Base-by-base conservation (phyloP, 306 rosid genomes). In the Carpinus fangiana region DNA sequence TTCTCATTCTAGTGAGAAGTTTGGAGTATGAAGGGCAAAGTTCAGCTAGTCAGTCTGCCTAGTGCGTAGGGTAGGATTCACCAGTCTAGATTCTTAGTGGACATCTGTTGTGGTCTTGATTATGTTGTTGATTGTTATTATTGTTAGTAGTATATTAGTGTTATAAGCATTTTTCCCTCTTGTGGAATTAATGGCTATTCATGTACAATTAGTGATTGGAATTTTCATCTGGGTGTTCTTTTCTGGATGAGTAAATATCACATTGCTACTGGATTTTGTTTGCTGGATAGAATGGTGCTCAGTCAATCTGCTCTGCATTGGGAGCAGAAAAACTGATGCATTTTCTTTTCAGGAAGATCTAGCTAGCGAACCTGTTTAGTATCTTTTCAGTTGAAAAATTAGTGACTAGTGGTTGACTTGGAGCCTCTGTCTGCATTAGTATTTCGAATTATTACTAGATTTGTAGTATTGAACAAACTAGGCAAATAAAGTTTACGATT, bases 61-160 rank as follows among this genome's bases (percentile, higher is more conserved):
- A 72, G 76, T 76, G 74, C 71, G 65, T 81, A 56, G 77, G 73
- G 78, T 73, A 81, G 86, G 64, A 76, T 73, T 57, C 79, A 45
- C 47, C n/a, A 71, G 57, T 75, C 61, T 51, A 56, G 75, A 31
- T 83, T 75, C 72, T 60, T 48, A 34, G 31, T 75, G 76, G 60
- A 79, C 66, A 43, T 54, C 28, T 45, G 13, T 41, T 51, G 43
- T n/a, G 45, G 73, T 66, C 57, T 77, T 60, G 56, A 47, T 46
- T 74, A 38, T 56, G 77, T 46, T 66, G 36, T 75, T 48, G 54
- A 34, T 80, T 60, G 53, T 62, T 62, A 14, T 31, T 13, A 62
- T 28, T 12, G 12, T 16, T 31, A 62, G 23, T 62, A 62, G 41
- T 12, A 62, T 66, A 38, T 8, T 8, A 28, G 23, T 41, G 64